A percentile compares a stretch with the other conserved stretches of the same genome.
These are phyloP conservation scores for Apiospora hydei DNA, from an alignment of 2,329 filamentous ascomycete genomes.

Conservation along the genomic window DNA sequence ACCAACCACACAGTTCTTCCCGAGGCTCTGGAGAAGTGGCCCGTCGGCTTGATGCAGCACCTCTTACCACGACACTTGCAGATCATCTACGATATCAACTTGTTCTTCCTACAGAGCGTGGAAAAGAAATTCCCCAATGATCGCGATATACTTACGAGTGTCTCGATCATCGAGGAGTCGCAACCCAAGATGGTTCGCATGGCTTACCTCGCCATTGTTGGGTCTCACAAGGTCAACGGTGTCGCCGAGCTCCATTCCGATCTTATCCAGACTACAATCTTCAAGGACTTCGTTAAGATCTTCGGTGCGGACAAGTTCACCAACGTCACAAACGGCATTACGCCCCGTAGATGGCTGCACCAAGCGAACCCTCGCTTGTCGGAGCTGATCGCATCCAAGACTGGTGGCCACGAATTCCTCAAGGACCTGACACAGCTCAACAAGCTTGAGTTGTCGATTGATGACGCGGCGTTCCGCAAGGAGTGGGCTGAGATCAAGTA, in stretches of 20 bases:
- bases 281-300: slow-evolving; percentile 96
- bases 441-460: slow-evolving; percentile 81
- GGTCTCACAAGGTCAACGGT: slow-evolving; percentile 98
- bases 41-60: slow-evolving; percentile 89
- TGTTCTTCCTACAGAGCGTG: slow-evolving; percentile 89
- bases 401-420: slow-evolving; percentile 82
- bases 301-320: slow-evolving; percentile 98
- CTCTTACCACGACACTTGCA: slow-evolving; percentile 92
- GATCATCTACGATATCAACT: slow-evolving; percentile 98
- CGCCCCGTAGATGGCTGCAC: slow-evolving; percentile 93
- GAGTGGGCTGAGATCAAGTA: slow-evolving; percentile 98
- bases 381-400: slow-evolving; percentile 89
- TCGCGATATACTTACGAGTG: slow-evolving; percentile 80
- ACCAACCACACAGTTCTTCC: slow-evolving; percentile 98
- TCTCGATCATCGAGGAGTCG: slow-evolving; percentile 98
- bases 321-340: slow-evolving; percentile 98
- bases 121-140: slow-evolving; percentile 92
- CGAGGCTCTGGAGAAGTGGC: slow-evolving; percentile 98
- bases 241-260: slow-evolving; percentile 98
- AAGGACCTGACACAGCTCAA: slow-evolving; percentile 89
- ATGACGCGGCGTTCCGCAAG: slow-evolving; percentile 89
- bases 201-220: slow-evolving; percentile 93
- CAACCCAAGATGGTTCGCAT: slow-evolving; percentile 98
- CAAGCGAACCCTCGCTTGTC: slow-evolving; percentile 95
- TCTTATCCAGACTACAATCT: slow-evolving; percentile 98